Conservation (phyloP, 106 monocot genomes). For the Apostasia ramifera region DNA sequence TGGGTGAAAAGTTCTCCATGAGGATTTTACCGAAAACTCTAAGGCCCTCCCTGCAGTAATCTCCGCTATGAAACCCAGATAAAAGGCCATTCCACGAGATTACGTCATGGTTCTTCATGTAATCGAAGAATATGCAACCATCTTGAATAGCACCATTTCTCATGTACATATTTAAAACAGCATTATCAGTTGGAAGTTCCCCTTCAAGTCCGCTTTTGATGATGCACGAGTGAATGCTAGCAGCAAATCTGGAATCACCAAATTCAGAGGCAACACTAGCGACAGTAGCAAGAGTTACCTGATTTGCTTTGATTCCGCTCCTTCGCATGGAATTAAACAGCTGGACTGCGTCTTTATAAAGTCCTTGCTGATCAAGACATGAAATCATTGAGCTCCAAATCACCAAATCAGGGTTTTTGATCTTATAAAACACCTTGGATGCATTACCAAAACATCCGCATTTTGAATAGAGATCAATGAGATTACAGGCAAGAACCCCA, state of each 20-base stretch:
- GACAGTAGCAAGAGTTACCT: constrained; percentile 28
- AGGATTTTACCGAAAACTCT: constrained; percentile 33
- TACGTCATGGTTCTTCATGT: constrained; percentile 14
- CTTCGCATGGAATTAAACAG: constrained; percentile 20
- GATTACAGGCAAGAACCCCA: constrained; percentile 25
- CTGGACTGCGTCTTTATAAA: constrained; percentile 20
- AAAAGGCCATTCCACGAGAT: constrained; percentile 51
- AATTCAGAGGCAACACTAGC: constrained; percentile 19
- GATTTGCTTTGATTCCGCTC: constrained; percentile 18
- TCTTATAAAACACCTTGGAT: constrained; percentile 17
- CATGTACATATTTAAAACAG: constrained; percentile 26
- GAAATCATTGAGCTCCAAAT: constrained; percentile 48
- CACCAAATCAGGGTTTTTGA: constrained; percentile 32
- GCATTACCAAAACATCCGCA: constrained; percentile 26
- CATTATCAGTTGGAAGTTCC: constrained; percentile 24
- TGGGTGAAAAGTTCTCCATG: constrained; percentile 16
- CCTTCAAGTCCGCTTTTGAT: constrained; percentile 22
- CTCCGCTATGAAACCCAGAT: constrained; percentile 36
- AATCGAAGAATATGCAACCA: constrained; percentile 18
- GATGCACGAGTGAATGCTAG: constrained; percentile 17
- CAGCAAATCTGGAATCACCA: constrained; percentile 9
- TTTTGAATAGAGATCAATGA: constrained; percentile 54
- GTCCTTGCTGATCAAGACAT: constrained; percentile 21
- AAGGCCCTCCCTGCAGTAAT: constrained; percentile 12
- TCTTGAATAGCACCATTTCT: constrained; percentile 26